phyloP scores from a whole-genome alignment of 2,329 filamentous ascomycete genomes.

The Cercospora zeina region DNA sequence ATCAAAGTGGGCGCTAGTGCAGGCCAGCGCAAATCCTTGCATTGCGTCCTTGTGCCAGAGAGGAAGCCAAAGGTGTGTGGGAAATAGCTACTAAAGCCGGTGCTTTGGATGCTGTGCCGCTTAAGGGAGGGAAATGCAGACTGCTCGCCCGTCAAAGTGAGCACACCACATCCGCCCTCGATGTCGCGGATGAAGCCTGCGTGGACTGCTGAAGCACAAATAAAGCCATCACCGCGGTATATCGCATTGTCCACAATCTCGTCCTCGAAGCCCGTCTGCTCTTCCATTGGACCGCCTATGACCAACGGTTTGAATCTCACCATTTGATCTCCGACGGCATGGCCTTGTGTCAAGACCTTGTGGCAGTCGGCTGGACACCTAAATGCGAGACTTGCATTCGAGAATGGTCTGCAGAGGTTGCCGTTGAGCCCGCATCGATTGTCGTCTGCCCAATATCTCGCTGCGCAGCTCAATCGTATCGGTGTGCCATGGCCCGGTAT shows the following conservation, averaged over 20 bases:
- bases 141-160: conserved; percentile 69
- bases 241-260: conserved; percentile 53
- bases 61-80: conserved; percentile 82
- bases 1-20: conserved; percentile 77
- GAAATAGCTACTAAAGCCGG: conserved; percentile 83
- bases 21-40: conserved; percentile 79
- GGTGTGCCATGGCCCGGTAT: conserved; percentile 69
- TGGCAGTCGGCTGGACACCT: conserved; percentile 72
- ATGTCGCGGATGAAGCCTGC: conserved; percentile 72
- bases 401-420: conserved; percentile 72
- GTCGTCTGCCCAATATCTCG: conserved; percentile 67
- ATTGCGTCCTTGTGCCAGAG: conserved; percentile 61
- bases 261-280: conserved; percentile 40
- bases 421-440: conserved; percentile 76
- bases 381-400: conserved; percentile 68
- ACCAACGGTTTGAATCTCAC: conserved; percentile 58
- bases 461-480: conserved; percentile 64
- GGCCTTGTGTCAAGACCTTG: conserved; percentile 66
- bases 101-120: conserved; percentile 72
- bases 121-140: conserved; percentile 63
- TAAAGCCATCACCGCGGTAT: conserved; percentile 87
- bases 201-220: conserved; percentile 82
- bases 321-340: conserved; percentile 70
- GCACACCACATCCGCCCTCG: conserved; percentile 78
- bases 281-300: conserved; percentile 53